Percentiles rank a stretch among this genome's conserved stretches.
These are phyloP conservation scores for Starmerella davenportii DNA, from an alignment of 805 yeast species.

Conservation along the genomic window DNA sequence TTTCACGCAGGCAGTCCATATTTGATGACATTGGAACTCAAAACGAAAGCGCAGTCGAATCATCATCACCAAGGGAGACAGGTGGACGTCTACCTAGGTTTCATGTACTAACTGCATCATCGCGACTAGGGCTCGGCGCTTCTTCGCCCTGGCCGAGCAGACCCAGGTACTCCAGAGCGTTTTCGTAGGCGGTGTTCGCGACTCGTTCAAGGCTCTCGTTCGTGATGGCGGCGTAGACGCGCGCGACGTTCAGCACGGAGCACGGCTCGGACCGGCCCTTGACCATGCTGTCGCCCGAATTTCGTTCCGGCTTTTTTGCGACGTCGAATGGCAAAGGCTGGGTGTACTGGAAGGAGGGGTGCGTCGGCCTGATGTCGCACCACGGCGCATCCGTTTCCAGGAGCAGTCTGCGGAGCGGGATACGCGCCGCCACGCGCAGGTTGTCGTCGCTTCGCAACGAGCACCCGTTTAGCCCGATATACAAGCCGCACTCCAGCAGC, in stretches of 20 bases:
- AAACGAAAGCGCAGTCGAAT: no score
- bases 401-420: conserved; percentile 58
- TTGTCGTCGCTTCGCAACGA: conserved; percentile 67
- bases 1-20: no score
- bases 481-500: conserved; percentile 42
- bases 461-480: conserved; percentile 81
- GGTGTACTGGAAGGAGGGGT: conserved; percentile 44
- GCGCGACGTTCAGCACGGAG: conserved; percentile 61
- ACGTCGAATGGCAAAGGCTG: conserved; percentile 35
- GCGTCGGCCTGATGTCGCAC: conserved; percentile 84
- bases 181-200: background rate
- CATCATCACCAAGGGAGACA: no score
- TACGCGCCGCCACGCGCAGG: conserved; percentile 38
- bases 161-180: background rate
- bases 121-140: background rate
- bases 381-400: conserved; percentile 97
- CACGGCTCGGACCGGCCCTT: conserved; percentile 90
- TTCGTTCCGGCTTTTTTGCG: conserved; percentile 49
- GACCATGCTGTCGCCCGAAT: conserved; percentile 31
- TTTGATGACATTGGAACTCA: no score
- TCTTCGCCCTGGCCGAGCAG: background rate
- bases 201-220: background rate
- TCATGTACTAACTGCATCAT: no score
- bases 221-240: conserved; percentile 30
- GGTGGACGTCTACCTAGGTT: no score